phyloP scores from a whole-genome alignment of 2,329 filamentous ascomycete genomes.

The Coleophoma cylindrospora region DNA sequence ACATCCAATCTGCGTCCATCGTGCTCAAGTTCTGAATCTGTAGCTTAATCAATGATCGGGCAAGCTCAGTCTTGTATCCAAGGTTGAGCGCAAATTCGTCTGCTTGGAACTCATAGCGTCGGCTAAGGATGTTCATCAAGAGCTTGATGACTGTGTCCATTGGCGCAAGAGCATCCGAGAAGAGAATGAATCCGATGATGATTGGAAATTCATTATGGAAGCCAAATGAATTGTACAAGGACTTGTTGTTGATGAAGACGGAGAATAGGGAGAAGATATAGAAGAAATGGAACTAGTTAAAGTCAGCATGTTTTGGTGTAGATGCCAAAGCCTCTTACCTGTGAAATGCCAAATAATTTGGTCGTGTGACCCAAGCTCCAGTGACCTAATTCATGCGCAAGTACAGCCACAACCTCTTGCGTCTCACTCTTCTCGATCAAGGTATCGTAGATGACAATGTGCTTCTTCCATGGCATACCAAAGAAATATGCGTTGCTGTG shows the following conservation, averaged over 20 bases:
- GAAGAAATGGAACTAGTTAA: conserved; percentile 75
- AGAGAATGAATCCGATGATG: conserved; percentile 95
- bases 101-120: conserved; percentile 94
- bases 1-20: conserved; percentile 99
- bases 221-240: conserved; percentile 86
- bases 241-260: conserved; percentile 93
- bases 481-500: conserved; percentile 96
- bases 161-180: conserved; percentile 92
- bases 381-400: conserved; percentile 94
- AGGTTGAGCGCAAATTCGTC: conserved; percentile 83
- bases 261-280: conserved; percentile 97
- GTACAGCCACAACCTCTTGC: conserved; percentile 88
- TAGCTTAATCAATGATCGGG: conserved; percentile 87
- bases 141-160: conserved; percentile 95
- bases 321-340: conserved; percentile 45
- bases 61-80: conserved; percentile 79
- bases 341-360: conserved; percentile 79
- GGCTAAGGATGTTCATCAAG: conserved; percentile 90
- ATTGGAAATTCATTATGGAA: conserved; percentile 81
- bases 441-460: conserved; percentile 99
- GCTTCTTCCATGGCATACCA: conserved; percentile 98
- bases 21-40: conserved; percentile 97
- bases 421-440: conserved; percentile 91
- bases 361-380: conserved; percentile 97
- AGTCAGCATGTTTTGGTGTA: conserved; percentile 21